Percentiles rank a stretch among this genome's conserved stretches.
phyloP scores from a whole-genome alignment of 108 stramenopile genomes.

The Conticribra weissflogii region DNA sequence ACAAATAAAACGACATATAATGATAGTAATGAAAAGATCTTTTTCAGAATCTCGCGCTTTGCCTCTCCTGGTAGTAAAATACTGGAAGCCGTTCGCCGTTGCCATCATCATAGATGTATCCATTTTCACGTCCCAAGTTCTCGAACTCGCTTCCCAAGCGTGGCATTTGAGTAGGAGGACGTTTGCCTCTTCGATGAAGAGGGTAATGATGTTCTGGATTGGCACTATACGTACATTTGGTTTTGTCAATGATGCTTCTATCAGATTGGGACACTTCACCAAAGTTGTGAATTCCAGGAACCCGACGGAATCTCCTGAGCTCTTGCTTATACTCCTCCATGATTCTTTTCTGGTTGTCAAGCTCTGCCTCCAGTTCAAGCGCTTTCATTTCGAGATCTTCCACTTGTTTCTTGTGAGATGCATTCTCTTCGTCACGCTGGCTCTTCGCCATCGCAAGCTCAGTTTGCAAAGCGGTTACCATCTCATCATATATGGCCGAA shows the following conservation, averaged over 20 bases:
- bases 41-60: background rate
- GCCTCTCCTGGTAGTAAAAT: constrained; percentile 35
- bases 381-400: constrained; percentile 25
- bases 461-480: constrained; percentile 14
- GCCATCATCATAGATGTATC: constrained; percentile 51
- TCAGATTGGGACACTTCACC: constrained; percentile 42
- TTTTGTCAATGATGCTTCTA: constrained; percentile 42
- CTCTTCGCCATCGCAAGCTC: constrained; percentile 24
- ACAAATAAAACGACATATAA: too few species aligned
- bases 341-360: constrained; percentile 9
- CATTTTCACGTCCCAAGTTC: constrained; percentile 50
- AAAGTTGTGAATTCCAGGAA: constrained; percentile 53
- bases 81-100: constrained; percentile 44
- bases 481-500: constrained; percentile 3
- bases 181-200: constrained; percentile 38
- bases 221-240: constrained; percentile 51
- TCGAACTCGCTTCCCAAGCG: constrained; percentile 27
- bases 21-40: background rate
- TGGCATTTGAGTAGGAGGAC: constrained; percentile 49
- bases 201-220: constrained; percentile 54
- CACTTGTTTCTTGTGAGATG: constrained; percentile 17
- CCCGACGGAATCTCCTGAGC: constrained; percentile 40
- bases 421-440: constrained; percentile 8
- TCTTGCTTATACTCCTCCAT: constrained; percentile 42
- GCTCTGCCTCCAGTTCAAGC: constrained; percentile 25